Evolutionary conservation across 108 stramenopile species (phyloP), one percentile per base, ranked within the genome.

Genomic region (Conticribra weissflogii): DNA sequence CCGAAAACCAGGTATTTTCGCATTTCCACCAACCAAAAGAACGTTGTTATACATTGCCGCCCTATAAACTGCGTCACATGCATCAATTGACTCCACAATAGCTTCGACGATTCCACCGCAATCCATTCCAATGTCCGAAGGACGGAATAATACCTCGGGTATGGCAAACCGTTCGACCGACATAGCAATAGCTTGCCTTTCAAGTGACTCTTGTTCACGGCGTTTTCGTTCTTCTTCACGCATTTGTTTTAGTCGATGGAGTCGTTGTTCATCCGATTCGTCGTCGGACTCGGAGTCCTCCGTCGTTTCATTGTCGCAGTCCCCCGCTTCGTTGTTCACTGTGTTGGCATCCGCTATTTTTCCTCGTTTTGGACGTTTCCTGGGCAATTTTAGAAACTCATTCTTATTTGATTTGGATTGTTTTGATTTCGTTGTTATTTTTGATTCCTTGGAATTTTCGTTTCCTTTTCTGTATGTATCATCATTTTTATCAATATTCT

Each of bases 141-240:
- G 98, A 25, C 87, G 86, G 78, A 97, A 98, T 28, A 98, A 65
- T 1, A 96, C 79, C 83, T 98, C 98, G 0, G 97, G 98, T 24
- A 97, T 81, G 45, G 86, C 74, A 75, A 98, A 97, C 12, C 98
- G 81, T 74, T 98, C 98, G 22, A 88, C 88, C 12, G 93, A 94
- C 25, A 97, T 58, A 18, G 68, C 60, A 19, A 97, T 58, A 9
- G 87, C 82, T 76, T 95, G 94, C 12, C 86, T 83, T 67, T 94
- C 92, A 9, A 60, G 77, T 25, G 88, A 83, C 51, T 81, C 68
- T 33, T 80, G 67, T 52, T 79, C 74, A 16, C 79, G 76, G 41
- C 81, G 78, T 41, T 75, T 83, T 53, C 89, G 85, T 67, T 90
- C 88, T 63, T 83, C 82, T 51, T 81, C 78, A 34, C 85, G 77